Evolutionary conservation across 2,329 filamentous ascomycete species (phyloP).

Genomic region (Zymoseptoria passerinii): DNA sequence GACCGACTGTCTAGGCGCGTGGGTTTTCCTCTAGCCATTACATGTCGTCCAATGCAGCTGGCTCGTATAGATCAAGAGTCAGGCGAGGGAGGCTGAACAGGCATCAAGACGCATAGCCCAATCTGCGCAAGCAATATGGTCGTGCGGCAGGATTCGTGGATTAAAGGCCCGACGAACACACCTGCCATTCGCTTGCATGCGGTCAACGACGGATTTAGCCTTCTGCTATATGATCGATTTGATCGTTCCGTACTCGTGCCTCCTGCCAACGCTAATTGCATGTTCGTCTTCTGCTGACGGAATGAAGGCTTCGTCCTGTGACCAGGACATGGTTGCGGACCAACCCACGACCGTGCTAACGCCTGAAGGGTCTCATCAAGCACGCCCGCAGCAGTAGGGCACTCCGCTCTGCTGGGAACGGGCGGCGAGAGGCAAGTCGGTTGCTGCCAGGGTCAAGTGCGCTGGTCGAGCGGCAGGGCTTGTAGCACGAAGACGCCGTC

Average conservation of each 20-base stretch:
- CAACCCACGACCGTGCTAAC: background rate
- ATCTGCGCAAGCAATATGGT: background rate
- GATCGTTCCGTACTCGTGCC: background rate
- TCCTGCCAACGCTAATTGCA: background rate
- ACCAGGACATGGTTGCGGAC: background rate
- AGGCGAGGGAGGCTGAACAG: background rate
- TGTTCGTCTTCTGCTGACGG: too few species aligned
- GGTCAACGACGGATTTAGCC: background rate
- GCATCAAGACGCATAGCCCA: background rate
- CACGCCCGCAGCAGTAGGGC: background rate
- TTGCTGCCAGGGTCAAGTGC: background rate
- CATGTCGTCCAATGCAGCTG: background rate
- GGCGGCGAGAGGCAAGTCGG: background rate
- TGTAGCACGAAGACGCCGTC: background rate
- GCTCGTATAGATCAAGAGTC: background rate
- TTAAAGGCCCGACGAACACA: background rate
- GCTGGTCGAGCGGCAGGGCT: background rate
- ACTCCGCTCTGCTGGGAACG: background rate
- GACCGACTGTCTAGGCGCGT: background rate
- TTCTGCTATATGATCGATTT: background rate
- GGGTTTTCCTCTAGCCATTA: background rate
- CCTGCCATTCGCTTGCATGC: background rate
- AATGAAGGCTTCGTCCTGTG: background rate
- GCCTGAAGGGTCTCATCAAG: background rate
- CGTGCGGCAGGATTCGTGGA: background rate